Conservation (phyloP, 352 stramenopile species). For the Pythium dissotocum region DNA sequence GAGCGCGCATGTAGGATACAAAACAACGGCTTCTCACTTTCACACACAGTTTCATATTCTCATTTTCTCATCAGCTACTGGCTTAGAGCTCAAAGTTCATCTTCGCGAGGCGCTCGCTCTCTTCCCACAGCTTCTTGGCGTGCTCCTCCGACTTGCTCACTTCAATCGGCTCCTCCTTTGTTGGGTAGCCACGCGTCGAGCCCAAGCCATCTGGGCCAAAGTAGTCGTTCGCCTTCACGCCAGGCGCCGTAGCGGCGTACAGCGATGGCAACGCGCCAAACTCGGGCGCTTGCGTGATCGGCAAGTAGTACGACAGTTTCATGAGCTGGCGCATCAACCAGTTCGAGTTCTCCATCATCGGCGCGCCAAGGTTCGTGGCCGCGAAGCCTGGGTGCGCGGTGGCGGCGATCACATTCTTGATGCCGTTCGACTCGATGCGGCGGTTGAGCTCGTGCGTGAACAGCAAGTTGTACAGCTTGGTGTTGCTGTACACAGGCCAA, state of each 20-base stretch:
- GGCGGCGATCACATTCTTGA: slow-evolving; percentile 28
- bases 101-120: slow-evolving; percentile 44
- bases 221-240: slow-evolving; percentile 32
- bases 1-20: no score
- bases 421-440: slow-evolving; percentile 27
- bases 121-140: slow-evolving; percentile 36
- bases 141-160: slow-evolving; percentile 35
- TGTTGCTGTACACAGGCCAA: slow-evolving; percentile 28
- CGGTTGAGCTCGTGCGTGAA: slow-evolving; percentile 52
- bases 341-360: slow-evolving; percentile 26
- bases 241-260: slow-evolving; percentile 39
- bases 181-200: slow-evolving; percentile 35
- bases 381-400: slow-evolving; percentile 40
- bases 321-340: slow-evolving; percentile 11
- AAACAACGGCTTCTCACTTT: no score
- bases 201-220: slow-evolving; percentile 36
- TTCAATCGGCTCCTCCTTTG: slow-evolving; percentile 32
- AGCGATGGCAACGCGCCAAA: slow-evolving; percentile 46
- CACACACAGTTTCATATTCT: no score
- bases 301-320: no score
- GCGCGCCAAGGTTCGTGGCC: slow-evolving; percentile 34
- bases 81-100: slow-evolving; percentile 28
- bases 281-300: no score
- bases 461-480: slow-evolving; percentile 53
- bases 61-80: no score